phyloP scores from a whole-genome alignment of 2,329 filamentous ascomycete genomes.

The Pseudogymnoascus sp. region DNA sequence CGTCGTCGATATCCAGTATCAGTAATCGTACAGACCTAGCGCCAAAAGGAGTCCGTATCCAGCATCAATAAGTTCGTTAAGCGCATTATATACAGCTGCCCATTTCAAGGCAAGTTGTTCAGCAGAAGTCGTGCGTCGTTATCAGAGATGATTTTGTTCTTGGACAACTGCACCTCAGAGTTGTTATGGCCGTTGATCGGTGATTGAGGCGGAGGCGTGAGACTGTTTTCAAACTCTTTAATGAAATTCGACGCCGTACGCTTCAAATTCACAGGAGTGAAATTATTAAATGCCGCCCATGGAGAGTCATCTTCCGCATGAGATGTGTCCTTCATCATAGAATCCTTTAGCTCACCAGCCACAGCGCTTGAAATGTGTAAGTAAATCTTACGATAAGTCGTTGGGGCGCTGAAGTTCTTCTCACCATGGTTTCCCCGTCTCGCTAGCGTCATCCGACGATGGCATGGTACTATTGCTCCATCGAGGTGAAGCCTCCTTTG shows the following conservation, averaged over 20 bases:
- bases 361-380: not conserved
- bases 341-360: constrained; percentile 21
- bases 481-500: constrained; percentile 45
- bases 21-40: constrained; percentile 7
- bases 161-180: not conserved
- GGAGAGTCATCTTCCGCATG: constrained; percentile 31
- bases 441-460: constrained; percentile 10
- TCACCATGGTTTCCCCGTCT: constrained; percentile 6
- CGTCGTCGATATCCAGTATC: constrained; percentile 8
- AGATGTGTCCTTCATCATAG: constrained; percentile 18
- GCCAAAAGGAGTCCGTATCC: not conserved
- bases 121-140: constrained; percentile 4
- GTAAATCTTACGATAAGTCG: not conserved
- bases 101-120: constrained; percentile 1
- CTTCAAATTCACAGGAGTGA: constrained; percentile 62
- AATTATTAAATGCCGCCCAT: constrained; percentile 40
- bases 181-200: constrained; percentile 15
- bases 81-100: not conserved
- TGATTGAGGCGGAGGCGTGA: constrained; percentile 42
- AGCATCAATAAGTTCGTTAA: constrained; percentile 5
- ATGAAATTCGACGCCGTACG: constrained; percentile 77
- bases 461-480: constrained; percentile 47
- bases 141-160: constrained; percentile 1
- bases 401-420: not conserved
- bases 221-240: constrained; percentile 81